Percentiles rank a stretch among this genome's conserved stretches.
These are phyloP conservation scores for Phytopythium helicoides DNA, from an alignment of 352 stramenopile species.

Conservation along the genomic window DNA sequence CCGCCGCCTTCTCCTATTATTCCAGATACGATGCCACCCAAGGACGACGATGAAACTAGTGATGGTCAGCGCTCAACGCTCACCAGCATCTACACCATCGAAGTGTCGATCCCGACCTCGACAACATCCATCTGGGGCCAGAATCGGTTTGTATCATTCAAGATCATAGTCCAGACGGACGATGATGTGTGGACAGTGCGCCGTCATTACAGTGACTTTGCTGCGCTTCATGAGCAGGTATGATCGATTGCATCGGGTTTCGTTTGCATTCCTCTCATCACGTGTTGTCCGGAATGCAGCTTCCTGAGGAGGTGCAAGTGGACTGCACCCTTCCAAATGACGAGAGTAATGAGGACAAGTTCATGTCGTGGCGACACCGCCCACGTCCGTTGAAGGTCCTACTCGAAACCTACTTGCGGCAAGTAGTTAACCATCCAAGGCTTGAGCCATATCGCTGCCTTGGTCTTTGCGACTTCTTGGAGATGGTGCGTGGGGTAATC, in stretches of 20 bases:
- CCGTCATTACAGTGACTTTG: constrained; percentile 69
- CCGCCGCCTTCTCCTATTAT: background rate
- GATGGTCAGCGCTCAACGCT: constrained; percentile 7
- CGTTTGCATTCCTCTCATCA: background rate
- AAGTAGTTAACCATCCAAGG: constrained; percentile 45
- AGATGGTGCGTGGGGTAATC: constrained; percentile 37
- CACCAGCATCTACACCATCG: constrained; percentile 26
- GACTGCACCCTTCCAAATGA: constrained; percentile 48
- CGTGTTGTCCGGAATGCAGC: constrained; percentile 7
- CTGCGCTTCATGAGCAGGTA: constrained; percentile 50
- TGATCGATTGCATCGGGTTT: no score
- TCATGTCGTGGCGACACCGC: constrained; percentile 59
- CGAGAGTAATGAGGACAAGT: constrained; percentile 26
- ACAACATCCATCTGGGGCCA: constrained; percentile 73
- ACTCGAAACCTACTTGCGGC: constrained; percentile 61
- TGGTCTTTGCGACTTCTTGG: constrained; percentile 70
- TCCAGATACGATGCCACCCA: background rate
- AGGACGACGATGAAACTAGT: background rate
- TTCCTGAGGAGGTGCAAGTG: constrained; percentile 42
- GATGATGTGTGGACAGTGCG: constrained; percentile 67
- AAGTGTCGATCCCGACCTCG: constrained; percentile 60
- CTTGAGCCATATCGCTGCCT: constrained; percentile 54
- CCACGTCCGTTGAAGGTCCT: constrained; percentile 60
- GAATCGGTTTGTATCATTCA: constrained; percentile 70
- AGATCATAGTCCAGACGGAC: constrained; percentile 69